These are phyloP conservation scores for Schrenkiella parvula DNA, from an alignment of 345 rosid species.

Conservation along the genomic window DNA sequence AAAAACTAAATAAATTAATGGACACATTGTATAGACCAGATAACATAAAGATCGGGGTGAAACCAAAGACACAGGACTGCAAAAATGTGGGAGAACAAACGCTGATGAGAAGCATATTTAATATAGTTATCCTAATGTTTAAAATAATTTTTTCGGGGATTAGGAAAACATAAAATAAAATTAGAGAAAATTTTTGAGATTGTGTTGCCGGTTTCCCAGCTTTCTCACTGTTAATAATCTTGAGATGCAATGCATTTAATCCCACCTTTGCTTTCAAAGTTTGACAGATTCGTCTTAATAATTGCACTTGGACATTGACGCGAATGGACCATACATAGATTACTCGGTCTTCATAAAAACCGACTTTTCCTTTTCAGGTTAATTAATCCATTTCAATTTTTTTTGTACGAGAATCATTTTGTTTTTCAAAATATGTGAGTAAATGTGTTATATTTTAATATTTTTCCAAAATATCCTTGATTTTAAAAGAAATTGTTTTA, in stretches of 20 bases:
- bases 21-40: constrained; percentile 8
- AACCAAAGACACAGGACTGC: not conserved
- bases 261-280: not conserved
- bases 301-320: constrained; percentile 4
- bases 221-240: constrained; percentile 4
- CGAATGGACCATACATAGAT: constrained; percentile 1
- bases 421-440: too few species aligned
- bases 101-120: not conserved
- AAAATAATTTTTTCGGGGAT: not conserved
- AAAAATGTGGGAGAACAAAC: constrained; percentile 7
- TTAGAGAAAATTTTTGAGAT: not conserved
- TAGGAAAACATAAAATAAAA: not conserved
- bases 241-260: constrained; percentile 22
- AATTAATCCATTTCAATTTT: too few species aligned
- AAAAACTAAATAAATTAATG: not conserved
- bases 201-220: constrained; percentile 11
- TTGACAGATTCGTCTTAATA: constrained; percentile 22
- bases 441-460: too few species aligned
- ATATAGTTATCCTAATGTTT: not conserved
- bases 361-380: not conserved
- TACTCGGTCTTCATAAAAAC: not conserved
- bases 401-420: too few species aligned
- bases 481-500: not conserved
- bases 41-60: constrained; percentile 6
- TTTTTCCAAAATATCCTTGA: not conserved